Evolutionary conservation across 169 alveolate species (phyloP), one percentile per base, ranked within the genome.

Genomic region (Fabrea salina): DNA sequence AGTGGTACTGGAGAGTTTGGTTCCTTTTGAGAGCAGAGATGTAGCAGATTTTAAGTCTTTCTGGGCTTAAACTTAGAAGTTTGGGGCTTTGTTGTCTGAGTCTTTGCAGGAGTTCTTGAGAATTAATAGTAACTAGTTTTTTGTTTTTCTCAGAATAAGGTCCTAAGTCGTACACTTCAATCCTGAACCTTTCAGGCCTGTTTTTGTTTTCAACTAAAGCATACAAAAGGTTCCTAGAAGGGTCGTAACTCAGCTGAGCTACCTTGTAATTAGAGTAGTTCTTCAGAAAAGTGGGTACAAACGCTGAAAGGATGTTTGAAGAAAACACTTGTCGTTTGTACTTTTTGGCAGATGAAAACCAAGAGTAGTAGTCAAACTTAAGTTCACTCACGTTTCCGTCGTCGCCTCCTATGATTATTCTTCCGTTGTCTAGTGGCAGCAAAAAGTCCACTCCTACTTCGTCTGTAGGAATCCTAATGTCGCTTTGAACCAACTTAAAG

Each of bases 151-250:
- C 41, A n/a, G 43, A 35, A 43, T 16, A 37, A n/a, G 27, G 37
- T 1, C 78, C 78, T 0, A 68, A 37, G 27, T 68, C 78, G 30
- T 68, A 68, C 43, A 68, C 78, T 22, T 68, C 78, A 68, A 68
- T 68, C 35, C 78, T 68, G 30, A 16, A 68, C 19, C 41, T 22
- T 32, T 25, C 57, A 8, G 7, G 7, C 11, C 35, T 19, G n/a
- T 16, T n/a, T 8, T 8, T 22, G 11, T 44, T 11, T 16, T 44
- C 22, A 44, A 44, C 16, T 3, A 68, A 44, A 8, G 78, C 59
- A 47, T 68, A 68, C 1, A 68, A 43, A 44, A 68, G 40, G 44
- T 68, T 68, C 67, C 78, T 37, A 8, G 78, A 43, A 37, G 37
- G 7, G 41, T 68, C 78, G 3, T 41, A 33, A 1, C 32, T 47